Evolutionary conservation across 2,329 filamentous ascomycete genomes (phyloP).

Genomic region (Hypoxylon sp.): DNA sequence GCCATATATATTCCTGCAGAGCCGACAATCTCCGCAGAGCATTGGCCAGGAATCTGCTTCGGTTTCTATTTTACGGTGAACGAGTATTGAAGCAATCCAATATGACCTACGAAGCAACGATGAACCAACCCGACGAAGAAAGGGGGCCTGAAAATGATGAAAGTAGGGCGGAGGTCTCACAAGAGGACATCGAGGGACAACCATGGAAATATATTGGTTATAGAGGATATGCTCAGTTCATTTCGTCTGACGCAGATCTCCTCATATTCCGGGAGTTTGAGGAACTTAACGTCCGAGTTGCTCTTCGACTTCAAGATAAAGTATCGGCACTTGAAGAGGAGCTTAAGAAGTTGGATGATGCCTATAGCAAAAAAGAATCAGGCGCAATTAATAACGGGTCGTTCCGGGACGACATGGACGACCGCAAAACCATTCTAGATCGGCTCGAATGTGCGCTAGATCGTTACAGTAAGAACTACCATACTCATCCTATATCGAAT

Average conservation of each 20-base stretch:
- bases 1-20: neutral
- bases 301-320: constrained; percentile 56
- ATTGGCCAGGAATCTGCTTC: neutral
- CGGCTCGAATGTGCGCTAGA: constrained; percentile 40
- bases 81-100: neutral
- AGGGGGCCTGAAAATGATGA: neutral
- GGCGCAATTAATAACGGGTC: constrained; percentile 51
- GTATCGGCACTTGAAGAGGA: constrained; percentile 53
- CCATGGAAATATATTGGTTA: constrained; percentile 56
- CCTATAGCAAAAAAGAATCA: constrained; percentile 40
- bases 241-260: constrained; percentile 54
- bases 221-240: constrained; percentile 49
- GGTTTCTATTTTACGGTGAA: too few relatives aligned
- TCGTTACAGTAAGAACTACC: constrained; percentile 48
- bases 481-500: neutral
- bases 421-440: constrained; percentile 38
- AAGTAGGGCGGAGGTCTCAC: neutral
- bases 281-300: constrained; percentile 52
- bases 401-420: constrained; percentile 47
- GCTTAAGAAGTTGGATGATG: constrained; percentile 50
- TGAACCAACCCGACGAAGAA: constrained; percentile 1
- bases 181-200: constrained; percentile 35
- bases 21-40: neutral
- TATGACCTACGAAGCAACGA: neutral
- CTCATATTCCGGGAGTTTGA: constrained; percentile 55